Evolutionary conservation across 768 basidiomycete species (phyloP).

Genomic region (Gloeophyllum trabeum): DNA sequence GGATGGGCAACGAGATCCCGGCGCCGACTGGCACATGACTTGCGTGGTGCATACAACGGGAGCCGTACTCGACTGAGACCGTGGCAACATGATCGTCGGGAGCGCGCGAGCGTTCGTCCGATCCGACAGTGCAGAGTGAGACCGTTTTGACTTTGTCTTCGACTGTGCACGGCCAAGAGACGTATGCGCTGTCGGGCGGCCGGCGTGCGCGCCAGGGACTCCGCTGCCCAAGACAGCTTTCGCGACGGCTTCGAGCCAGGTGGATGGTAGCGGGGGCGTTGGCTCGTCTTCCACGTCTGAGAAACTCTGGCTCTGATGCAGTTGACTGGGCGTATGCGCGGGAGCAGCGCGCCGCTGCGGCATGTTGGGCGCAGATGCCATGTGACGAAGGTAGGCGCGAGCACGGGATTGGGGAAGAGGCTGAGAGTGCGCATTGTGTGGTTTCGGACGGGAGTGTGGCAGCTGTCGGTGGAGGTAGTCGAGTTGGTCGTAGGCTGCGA

Average conservation of each 20-base stretch:
- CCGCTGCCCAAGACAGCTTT: slow-evolving; percentile 47
- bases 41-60: slow-evolving; percentile 35
- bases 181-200: slow-evolving; percentile 20
- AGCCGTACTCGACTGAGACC: slow-evolving; percentile 1
- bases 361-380: slow-evolving; percentile 49
- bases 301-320: slow-evolving; percentile 6
- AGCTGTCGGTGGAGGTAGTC: slow-evolving; percentile 8
- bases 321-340: not conserved
- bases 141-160: not conserved
- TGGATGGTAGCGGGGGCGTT: slow-evolving; percentile 51
- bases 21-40: slow-evolving; percentile 63
- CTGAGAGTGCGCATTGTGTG: slow-evolving; percentile 2
- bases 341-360: slow-evolving; percentile 9
- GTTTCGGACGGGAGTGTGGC: slow-evolving; percentile 7
- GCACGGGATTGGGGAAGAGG: not conserved
- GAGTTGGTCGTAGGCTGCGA: too few species aligned
- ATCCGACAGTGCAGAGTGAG: slow-evolving; percentile 14
- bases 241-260: slow-evolving; percentile 67
- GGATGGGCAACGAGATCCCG: slow-evolving; percentile 50
- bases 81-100: slow-evolving; percentile 2
- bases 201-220: slow-evolving; percentile 33
- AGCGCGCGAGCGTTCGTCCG: slow-evolving; percentile 14
- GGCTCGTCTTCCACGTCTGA: slow-evolving; percentile 24
- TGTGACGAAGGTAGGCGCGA: slow-evolving; percentile 58
- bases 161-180: not conserved